Percentiles rank a stretch among this genome's conserved stretches.
Evolutionary conservation across 164 flowering plant genomes (phyloP).

Genomic region (Magnolia sinica): DNA sequence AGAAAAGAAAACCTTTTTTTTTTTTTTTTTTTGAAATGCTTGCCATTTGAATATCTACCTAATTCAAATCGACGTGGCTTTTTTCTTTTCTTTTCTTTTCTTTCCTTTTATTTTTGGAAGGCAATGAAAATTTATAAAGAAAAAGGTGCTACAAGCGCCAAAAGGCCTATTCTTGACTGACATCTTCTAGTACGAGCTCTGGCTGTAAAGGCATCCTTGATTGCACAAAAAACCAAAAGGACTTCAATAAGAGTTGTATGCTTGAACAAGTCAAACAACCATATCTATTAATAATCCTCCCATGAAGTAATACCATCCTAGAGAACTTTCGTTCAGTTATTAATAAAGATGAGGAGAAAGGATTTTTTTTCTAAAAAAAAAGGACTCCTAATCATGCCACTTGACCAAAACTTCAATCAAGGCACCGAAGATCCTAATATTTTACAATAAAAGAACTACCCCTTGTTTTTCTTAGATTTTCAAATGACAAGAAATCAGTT

Average conservation of each 20-base stretch:
- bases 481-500: not conserved
- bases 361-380: not conserved
- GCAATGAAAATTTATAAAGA: no score
- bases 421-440: no score
- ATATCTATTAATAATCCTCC: no score
- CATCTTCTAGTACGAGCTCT: conserved; percentile 96
- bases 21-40: no score
- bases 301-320: no score
- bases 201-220: conserved; percentile 94
- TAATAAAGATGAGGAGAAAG: not conserved
- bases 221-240: conserved; percentile 33
- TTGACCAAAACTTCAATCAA: not conserved
- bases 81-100: no score
- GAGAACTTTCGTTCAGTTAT: not conserved
- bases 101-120: no score
- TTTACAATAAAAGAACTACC: not conserved
- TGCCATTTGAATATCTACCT: no score
- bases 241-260: not conserved
- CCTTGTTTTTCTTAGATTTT: not conserved
- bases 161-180: conserved; percentile 91
- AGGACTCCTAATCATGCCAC: not conserved
- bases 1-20: no score
- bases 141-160: no score
- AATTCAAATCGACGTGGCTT: no score
- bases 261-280: not conserved